A percentile compares a stretch with the other conserved stretches of the same genome.
Conservation (phyloP, 2,329 filamentous ascomycete species). For the Grosmannia clavigera region DNA sequence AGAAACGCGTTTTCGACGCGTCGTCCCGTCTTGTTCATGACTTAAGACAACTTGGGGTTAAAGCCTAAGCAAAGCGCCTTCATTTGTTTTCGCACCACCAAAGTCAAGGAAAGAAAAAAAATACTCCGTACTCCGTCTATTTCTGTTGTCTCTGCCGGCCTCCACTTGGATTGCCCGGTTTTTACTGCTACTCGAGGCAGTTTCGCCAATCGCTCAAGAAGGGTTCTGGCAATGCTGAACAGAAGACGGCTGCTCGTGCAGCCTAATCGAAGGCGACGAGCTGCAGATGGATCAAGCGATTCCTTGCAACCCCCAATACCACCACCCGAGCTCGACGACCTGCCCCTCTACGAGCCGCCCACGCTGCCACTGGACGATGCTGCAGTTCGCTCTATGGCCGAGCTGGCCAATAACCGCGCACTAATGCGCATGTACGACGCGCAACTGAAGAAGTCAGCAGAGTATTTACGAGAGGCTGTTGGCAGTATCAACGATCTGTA, state of each 20-base stretch:
- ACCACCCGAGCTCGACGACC: slow-evolving; percentile 14
- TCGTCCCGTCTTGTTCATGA: too few relatives aligned
- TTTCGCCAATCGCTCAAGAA: background rate
- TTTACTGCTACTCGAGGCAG: background rate
- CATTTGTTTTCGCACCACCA: too few relatives aligned
- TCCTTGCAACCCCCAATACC: background rate
- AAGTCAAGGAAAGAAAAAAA: background rate
- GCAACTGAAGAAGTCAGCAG: slow-evolving; percentile 32
- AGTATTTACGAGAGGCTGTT: slow-evolving; percentile 28
- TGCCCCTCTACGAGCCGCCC: slow-evolving; percentile 40
- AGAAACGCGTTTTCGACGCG: too few relatives aligned
- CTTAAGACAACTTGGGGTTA: too few relatives aligned
- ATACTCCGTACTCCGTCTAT: background rate
- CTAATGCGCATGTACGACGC: slow-evolving; percentile 29
- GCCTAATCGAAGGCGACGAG: slow-evolving; percentile 1
- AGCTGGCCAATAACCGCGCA: slow-evolving; percentile 29
- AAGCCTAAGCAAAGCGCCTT: too few relatives aligned
- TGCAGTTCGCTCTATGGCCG: slow-evolving; percentile 26
- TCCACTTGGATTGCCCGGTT: background rate
- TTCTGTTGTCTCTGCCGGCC: background rate
- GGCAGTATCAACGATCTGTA: slow-evolving; percentile 36
- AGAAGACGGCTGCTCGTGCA: slow-evolving; percentile 10
- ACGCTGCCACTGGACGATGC: slow-evolving; percentile 29
- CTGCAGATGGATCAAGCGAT: background rate
- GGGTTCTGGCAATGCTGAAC: background rate